Conservation (phyloP, 2,329 filamentous ascomycete species). For the Cercospora janseana region DNA sequence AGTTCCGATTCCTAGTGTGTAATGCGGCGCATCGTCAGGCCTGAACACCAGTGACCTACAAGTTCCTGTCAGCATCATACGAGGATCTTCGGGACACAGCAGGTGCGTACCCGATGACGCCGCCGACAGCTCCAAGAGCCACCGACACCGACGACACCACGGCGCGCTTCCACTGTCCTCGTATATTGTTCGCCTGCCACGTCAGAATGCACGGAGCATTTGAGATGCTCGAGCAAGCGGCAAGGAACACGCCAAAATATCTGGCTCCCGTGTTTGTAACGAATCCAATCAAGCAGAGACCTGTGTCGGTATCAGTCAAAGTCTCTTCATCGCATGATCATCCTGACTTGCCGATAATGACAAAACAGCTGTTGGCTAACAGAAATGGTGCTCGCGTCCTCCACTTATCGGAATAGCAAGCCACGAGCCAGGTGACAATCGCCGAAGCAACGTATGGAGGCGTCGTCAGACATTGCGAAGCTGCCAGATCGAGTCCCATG, state of each 20-base stretch:
- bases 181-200: conserved; percentile 48
- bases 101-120: conserved; percentile 50
- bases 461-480: conserved; percentile 47
- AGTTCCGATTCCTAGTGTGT: conserved; percentile 24
- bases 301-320: conserved; percentile 37
- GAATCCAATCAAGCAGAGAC: conserved; percentile 27
- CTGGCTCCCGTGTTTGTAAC: conserved; percentile 29
- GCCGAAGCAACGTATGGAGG: conserved; percentile 43
- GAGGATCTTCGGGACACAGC: neutral
- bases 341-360: conserved; percentile 58
- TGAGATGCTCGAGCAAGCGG: conserved; percentile 26
- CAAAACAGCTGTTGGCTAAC: conserved; percentile 20
- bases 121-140: conserved; percentile 53
- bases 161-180: conserved; percentile 53
- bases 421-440: conserved; percentile 26
- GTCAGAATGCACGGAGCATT: conserved; percentile 24
- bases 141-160: conserved; percentile 14
- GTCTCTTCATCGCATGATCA: too few species aligned
- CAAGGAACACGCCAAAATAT: conserved; percentile 36
- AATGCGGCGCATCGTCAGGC: conserved; percentile 22
- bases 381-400: conserved; percentile 31
- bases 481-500: conserved; percentile 44
- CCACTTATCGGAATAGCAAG: conserved; percentile 31
- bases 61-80: neutral
- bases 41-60: conserved; percentile 22